phyloP scores from a whole-genome alignment of 2,329 filamentous ascomycete genomes.

The Rhexocercosporidium sp. region DNA sequence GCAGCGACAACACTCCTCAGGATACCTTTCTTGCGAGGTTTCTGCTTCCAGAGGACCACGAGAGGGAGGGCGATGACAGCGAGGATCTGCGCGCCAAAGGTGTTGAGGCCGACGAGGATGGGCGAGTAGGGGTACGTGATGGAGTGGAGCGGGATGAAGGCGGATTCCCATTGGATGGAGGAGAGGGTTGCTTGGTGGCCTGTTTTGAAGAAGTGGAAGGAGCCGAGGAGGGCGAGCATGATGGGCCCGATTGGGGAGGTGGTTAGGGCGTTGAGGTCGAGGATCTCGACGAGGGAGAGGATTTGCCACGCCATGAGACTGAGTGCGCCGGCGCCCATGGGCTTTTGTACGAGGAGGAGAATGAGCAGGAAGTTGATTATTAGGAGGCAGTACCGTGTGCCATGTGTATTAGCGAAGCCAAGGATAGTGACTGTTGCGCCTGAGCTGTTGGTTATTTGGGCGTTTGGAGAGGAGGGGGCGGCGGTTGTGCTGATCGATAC shows the following conservation, averaged over 20 bases:
- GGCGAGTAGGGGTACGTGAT: slow-evolving; percentile 91
- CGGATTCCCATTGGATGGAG: slow-evolving; percentile 94
- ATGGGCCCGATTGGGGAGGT: slow-evolving; percentile 80
- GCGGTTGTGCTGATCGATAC: slow-evolving; percentile 69
- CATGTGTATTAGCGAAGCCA: slow-evolving; percentile 92
- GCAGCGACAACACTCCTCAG: slow-evolving; percentile 68
- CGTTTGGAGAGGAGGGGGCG: slow-evolving; percentile 23
- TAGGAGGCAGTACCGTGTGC: slow-evolving; percentile 86
- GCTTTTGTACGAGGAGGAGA: slow-evolving; percentile 84
- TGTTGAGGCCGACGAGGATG: slow-evolving; percentile 81
- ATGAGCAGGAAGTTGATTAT: slow-evolving; percentile 78
- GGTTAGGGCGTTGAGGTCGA: slow-evolving; percentile 65
- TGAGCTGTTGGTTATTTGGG: slow-evolving; percentile 40
- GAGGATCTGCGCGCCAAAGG: slow-evolving; percentile 86
- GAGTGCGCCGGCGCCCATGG: slow-evolving; percentile 88
- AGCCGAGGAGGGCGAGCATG: slow-evolving; percentile 84
- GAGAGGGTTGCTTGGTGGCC: slow-evolving; percentile 89
- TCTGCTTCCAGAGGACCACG: slow-evolving; percentile 86
- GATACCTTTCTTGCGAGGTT: slow-evolving; percentile 63
- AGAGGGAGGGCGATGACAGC: slow-evolving; percentile 81
- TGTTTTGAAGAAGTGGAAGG: slow-evolving; percentile 97
- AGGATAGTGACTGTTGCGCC: slow-evolving; percentile 74
- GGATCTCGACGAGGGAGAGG: slow-evolving; percentile 72
- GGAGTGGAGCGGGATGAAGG: slow-evolving; percentile 84
- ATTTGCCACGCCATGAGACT: slow-evolving; percentile 87